Conservation (phyloP, 495 filamentous ascomycete species). For the Xylaria telfairii region DNA sequence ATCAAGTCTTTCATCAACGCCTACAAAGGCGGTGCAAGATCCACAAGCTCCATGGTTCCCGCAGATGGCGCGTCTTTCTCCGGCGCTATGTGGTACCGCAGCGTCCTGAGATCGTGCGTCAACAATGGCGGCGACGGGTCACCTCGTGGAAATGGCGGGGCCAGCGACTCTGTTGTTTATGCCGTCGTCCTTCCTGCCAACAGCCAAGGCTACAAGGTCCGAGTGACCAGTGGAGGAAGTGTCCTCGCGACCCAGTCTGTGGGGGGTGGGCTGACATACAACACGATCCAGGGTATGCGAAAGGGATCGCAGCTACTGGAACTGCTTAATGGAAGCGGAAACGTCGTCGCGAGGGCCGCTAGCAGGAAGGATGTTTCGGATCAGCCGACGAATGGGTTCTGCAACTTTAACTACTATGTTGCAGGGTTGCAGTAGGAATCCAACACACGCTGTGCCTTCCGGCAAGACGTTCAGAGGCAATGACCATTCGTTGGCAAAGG, state of each 20-base stretch:
- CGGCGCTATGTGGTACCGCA: slow-evolving; percentile 32
- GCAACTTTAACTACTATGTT: slow-evolving; percentile 24
- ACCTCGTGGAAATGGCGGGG: slow-evolving; percentile 26
- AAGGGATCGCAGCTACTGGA: slow-evolving; percentile 12
- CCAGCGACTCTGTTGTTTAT: slow-evolving; percentile 27
- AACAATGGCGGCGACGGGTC: slow-evolving; percentile 21
- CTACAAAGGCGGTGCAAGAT: slow-evolving; percentile 39
- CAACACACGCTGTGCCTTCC: not conserved
- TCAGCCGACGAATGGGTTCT: slow-evolving; percentile 10
- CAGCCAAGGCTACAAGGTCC: slow-evolving; percentile 17
- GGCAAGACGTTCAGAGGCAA: not conserved
- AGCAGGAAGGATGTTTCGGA: slow-evolving; percentile 17
- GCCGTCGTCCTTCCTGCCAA: slow-evolving; percentile 27
- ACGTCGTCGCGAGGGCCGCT: not conserved
- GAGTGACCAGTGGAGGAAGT: slow-evolving; percentile 16
- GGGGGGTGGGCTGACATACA: slow-evolving; percentile 24
- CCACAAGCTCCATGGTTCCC: slow-evolving; percentile 22
- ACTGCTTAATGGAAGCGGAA: not conserved
- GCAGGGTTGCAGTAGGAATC: not conserved
- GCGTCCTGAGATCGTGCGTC: slow-evolving; percentile 20
- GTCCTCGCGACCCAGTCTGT: slow-evolving; percentile 22
- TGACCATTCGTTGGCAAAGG: too few species aligned
- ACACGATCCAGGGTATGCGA: slow-evolving; percentile 26
- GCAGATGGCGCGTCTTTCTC: slow-evolving; percentile 24
- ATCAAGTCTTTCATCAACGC: slow-evolving; percentile 43